Base-by-base conservation (phyloP, 768 basidiomycete genomes). In the Mycena epipterygia region DNA sequence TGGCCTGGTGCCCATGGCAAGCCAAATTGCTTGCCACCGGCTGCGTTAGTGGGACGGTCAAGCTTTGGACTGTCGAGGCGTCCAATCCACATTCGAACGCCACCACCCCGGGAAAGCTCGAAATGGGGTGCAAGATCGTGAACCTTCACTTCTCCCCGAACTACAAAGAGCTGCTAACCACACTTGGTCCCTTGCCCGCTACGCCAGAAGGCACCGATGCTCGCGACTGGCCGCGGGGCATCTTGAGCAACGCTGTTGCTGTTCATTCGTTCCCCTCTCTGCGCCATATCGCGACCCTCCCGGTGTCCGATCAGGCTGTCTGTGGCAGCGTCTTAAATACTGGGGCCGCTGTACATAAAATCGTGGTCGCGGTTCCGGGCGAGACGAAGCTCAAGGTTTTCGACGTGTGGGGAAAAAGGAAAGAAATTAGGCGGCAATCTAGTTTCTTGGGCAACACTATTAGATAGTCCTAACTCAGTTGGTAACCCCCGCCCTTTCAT, bases 1-100 rank as follows among this genome's bases (percentile, higher is more conserved):
- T 97, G 57, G 90, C 93, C 0, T 97, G 95, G 93, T 95, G 92
- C 73, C 92, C 94, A 0, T 96, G 95, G 95, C 90, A 93, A 76
- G 85, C 89, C 0, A 90, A 90, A 13, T 83, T 95, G 5, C 87
- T 96, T 56, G 94, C 95, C 0, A 90, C 92, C 1, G 95, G 95
- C 1, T 93, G 89, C 29, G 84, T 81, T 2, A 84, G 86, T 16
- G 88, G 88, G 29, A 84, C 84, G 1, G 80, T 90, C 64, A 87
- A 86, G 23, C 78, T 91, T 57, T 91, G 89, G 89, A 87, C 86
- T 72, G 73, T 88, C 76, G 78, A 85, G 73, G 56, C 87, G 75
- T 66, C 86, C 75, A 61, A 84, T 79, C 25, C 84, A 33, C 83
- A 86, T 52, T 72, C 83, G 75, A 82, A 92, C 82, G 74, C 84